phyloP scores from a whole-genome alignment of 164 flowering plant species.

The Buxus sempervirens region DNA sequence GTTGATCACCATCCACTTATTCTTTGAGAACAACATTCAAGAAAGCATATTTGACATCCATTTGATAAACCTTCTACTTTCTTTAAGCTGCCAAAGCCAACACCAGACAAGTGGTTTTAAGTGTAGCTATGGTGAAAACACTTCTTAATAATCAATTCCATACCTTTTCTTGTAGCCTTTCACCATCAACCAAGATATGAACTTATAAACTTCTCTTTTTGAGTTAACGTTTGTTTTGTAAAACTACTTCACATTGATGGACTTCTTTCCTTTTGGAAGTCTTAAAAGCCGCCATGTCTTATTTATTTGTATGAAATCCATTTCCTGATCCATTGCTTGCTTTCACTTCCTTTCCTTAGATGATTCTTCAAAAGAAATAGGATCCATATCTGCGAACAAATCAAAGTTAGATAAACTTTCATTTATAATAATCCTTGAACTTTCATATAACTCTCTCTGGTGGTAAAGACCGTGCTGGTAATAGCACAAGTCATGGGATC shows the following conservation, averaged over 20 bases:
- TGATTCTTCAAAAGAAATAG: background rate
- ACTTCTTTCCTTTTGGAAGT: background rate
- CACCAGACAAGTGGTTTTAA: background rate
- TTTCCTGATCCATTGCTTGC: constrained; percentile 4
- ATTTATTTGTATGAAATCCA: background rate
- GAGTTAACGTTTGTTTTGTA: background rate
- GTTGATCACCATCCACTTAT: background rate
- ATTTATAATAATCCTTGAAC: too few species aligned
- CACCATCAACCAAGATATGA: background rate
- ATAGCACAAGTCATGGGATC: too few species aligned
- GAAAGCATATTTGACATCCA: background rate
- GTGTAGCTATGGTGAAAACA: background rate
- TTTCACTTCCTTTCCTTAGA: background rate
- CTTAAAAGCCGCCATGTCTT: constrained; percentile 1
- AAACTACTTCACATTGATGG: background rate
- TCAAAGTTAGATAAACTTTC: background rate
- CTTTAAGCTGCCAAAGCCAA: background rate
- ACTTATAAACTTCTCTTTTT: background rate
- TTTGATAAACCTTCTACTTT: background rate
- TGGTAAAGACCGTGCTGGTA: too few species aligned
- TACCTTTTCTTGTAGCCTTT: background rate
- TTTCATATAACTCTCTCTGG: too few species aligned
- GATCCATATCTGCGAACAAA: background rate
- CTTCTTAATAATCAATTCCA: background rate
- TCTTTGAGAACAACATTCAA: background rate